Evolutionary conservation across 2,329 filamentous ascomycete genomes (phyloP), one percentile per base, ranked within the genome.

Genomic region (Zalaria obscura): DNA sequence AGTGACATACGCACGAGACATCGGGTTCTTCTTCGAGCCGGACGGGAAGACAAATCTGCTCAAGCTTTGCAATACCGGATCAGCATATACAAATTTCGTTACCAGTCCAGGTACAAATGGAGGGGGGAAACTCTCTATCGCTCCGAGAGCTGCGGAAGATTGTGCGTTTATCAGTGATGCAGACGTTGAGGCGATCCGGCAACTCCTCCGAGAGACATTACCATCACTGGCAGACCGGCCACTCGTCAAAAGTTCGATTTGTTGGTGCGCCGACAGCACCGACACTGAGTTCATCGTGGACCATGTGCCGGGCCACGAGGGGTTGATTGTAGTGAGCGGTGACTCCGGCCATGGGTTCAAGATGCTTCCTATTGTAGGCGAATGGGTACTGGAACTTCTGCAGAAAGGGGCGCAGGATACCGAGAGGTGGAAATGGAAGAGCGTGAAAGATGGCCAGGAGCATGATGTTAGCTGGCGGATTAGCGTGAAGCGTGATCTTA

Each of bases 21-120:
- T 79, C 0, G 75, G 75, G 0, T 80, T 80, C 61, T 75, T 77
- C 57, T 80, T 80, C 43, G 76, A 80, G 54, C 75, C 76, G 0
- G 76, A 80, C 47, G 69, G 65, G 0, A 63, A 66, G 45, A 78
- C 74, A 0, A 66, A 68, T 25, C 54, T 78, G 4, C 57, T 80
- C 35, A 80, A 80, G 57, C 51, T 80, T 6, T 78, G 74, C 48
- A 72, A 73, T 0, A 66, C 72, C 53, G 73, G 73, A 2, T 71
- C 67, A 1, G 76, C 75, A 0, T 76, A 65, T 46, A 62, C 65
- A 39, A 72, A 75, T 48, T 69, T 68, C 8, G 68, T 74, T 44
- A 52, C 51, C 1, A 52, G 48, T 36, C 66, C 54, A 25, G 68
- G 74, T 44, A 52, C 51, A 1, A 52, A 49, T 36, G 67, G 54